These are phyloP conservation scores for Passalora sequoiae DNA, from an alignment of 2,329 filamentous ascomycete genomes.

Conservation along the genomic window DNA sequence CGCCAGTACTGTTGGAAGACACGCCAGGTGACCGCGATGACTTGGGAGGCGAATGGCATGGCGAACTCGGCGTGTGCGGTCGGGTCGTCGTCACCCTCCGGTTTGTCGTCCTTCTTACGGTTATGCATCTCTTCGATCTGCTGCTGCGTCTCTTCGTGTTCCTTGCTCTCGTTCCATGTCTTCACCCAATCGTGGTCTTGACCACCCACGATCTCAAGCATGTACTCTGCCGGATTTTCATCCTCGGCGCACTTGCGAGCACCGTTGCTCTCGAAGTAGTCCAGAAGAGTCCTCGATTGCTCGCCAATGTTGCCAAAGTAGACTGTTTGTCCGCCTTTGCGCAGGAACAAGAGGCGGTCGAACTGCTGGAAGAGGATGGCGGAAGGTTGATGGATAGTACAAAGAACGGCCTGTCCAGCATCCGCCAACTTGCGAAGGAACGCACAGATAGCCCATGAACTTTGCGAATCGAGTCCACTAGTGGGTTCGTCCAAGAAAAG, in stretches of 20 bases:
- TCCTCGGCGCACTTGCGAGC: slow-evolving; percentile 50
- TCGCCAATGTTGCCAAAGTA: slow-evolving; percentile 47
- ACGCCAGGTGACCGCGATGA: slow-evolving; percentile 37
- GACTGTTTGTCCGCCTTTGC: slow-evolving; percentile 42
- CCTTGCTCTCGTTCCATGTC: slow-evolving; percentile 36
- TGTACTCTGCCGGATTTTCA: slow-evolving; percentile 72
- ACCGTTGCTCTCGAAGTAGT: slow-evolving; percentile 60
- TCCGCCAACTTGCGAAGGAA: slow-evolving; percentile 59
- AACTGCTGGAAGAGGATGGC: slow-evolving; percentile 45
- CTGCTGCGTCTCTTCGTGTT: slow-evolving; percentile 31
- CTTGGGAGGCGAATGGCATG: slow-evolving; percentile 36
- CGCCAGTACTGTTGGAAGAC: slow-evolving; percentile 44
- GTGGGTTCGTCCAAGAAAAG: slow-evolving; percentile 59
- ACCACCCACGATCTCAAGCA: slow-evolving; percentile 52
- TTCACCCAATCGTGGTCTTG: slow-evolving; percentile 39
- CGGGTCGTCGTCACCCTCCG: slow-evolving; percentile 30
- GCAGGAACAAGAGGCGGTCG: slow-evolving; percentile 42
- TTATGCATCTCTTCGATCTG: slow-evolving; percentile 40
- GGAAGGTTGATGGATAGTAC: slow-evolving; percentile 45
- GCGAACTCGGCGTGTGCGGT: slow-evolving; percentile 41
- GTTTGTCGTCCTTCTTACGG: slow-evolving; percentile 29
- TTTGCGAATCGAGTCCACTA: slow-evolving; percentile 59
- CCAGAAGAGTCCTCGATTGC: slow-evolving; percentile 37
- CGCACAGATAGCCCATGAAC: slow-evolving; percentile 58
- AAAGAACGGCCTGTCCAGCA: slow-evolving; percentile 43